Base-by-base conservation (phyloP, 2,329 filamentous ascomycete genomes). In the Xylaria hypoxylon region DNA sequence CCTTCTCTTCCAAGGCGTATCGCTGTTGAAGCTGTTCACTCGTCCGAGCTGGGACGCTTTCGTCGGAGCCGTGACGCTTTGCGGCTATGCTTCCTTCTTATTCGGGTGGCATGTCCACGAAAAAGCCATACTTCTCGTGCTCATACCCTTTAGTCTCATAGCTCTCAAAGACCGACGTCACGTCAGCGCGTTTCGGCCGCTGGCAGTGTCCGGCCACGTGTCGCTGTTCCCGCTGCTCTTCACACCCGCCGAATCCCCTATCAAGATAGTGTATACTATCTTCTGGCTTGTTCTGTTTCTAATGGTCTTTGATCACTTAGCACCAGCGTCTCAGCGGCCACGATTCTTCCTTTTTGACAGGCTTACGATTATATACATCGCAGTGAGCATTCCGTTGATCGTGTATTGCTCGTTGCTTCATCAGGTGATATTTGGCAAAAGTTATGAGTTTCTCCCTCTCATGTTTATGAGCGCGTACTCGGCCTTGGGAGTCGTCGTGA, bases 51-150 rank as follows among this genome's bases (percentile, higher is more conserved):
- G 93, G 92, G 92, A 97, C 68, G 91, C 87, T 62, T 98, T 99
- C 77, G 87, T 98, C 47, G 93, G 93, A 3, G 91, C 93, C 0
- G 87, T 97, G 50, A 97, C 95, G 0, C 88, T 98, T 17, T 98
- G 96, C 76, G 96, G 93, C 65, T 99, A 97, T 77, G 92, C 95
- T 0, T 97, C 95, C 0, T 99, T 99, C 81, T 85, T 99, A 10
- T 98, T 98, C 73, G 95, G 96, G 63, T 99, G 95, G 94, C 96
- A 99, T 76, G 96, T 99, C 8, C 96, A 99, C 75, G 96, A 99
- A 77, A 99, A 99, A 80, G 96, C 96, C 1, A 92, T 99, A 64
- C 86, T 99, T 24, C 87, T 98, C 22, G 91, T 98, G 76, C 94
- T 99, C 71, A 92, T 98, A 55, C 96, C 96, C 0, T 98, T 98